Conservation (phyloP, 2,329 filamentous ascomycete species). For the Phialophora expanda region DNA sequence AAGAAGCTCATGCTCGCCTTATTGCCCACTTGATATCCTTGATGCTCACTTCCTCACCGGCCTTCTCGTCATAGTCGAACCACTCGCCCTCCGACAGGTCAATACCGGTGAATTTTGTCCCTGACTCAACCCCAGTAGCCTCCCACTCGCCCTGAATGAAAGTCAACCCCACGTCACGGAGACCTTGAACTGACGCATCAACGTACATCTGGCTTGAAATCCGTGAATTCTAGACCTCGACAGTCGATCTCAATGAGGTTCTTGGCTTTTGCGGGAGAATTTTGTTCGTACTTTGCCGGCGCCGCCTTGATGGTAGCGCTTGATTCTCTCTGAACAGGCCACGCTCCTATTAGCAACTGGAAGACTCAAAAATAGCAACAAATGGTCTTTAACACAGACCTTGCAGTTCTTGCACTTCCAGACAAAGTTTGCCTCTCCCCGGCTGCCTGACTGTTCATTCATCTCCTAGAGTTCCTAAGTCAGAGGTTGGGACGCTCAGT, state of each 20-base stretch:
- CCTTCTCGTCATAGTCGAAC: conserved; percentile 98
- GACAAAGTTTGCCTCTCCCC: conserved; percentile 98
- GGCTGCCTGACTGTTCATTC: conserved; percentile 89
- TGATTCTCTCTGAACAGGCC: conserved; percentile 69
- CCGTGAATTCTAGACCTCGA: conserved; percentile 86
- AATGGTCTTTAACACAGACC: conserved; percentile 56
- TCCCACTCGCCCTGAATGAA: conserved; percentile 79
- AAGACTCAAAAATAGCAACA: neutral
- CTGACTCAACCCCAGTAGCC: conserved; percentile 78
- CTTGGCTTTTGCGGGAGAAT: conserved; percentile 73
- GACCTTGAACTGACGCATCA: neutral
- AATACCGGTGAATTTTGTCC: conserved; percentile 79
- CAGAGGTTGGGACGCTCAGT: conserved; percentile 2
- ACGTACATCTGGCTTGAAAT: conserved; percentile 85
- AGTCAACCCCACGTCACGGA: conserved; percentile 7
- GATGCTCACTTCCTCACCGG: conserved; percentile 87
- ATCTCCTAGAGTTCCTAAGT: conserved; percentile 65
- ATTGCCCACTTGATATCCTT: conserved; percentile 89
- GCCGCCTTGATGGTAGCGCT: conserved; percentile 81
- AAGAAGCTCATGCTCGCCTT: conserved; percentile 62
- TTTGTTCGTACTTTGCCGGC: conserved; percentile 72
- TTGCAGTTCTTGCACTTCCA: conserved; percentile 99
- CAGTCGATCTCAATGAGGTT: conserved; percentile 92
- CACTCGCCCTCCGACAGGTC: conserved; percentile 90
- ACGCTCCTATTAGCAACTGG: neutral